phyloP scores from a whole-genome alignment of 2,329 filamentous ascomycete genomes.

The Colletotrichum falcatum region DNA sequence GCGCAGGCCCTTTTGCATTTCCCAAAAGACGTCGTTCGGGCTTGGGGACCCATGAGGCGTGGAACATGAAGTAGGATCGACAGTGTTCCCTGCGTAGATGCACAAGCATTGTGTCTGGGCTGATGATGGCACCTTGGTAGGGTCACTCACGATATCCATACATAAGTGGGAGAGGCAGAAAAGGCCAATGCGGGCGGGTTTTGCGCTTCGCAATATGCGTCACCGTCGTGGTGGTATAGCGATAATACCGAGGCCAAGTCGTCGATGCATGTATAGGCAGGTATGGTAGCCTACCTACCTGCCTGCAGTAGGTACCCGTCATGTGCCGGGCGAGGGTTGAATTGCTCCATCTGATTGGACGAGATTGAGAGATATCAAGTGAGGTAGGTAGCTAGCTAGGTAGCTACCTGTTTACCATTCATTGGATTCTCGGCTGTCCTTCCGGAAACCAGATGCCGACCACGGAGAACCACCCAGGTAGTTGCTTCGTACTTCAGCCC shows the following conservation, averaged over 20 bases:
- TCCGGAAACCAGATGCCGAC: not conserved
- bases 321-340: slow-evolving; percentile 24
- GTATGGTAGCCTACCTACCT: slow-evolving; percentile 10
- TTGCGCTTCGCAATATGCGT: not conserved
- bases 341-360: slow-evolving; percentile 8
- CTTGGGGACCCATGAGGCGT: not conserved
- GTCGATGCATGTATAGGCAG: slow-evolving; percentile 7
- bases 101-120: not conserved
- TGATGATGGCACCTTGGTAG: not conserved
- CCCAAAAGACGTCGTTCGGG: not conserved
- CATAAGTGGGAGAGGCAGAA: not conserved
- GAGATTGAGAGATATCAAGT: not conserved
- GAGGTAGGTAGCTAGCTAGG: too few relatives aligned
- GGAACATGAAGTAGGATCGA: not conserved
- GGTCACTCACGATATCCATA: too few relatives aligned
- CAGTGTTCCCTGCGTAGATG: not conserved
- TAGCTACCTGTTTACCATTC: too few relatives aligned
- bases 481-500: not conserved
- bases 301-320: slow-evolving; percentile 29
- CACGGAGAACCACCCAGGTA: too few relatives aligned
- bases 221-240: not conserved
- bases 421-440: not conserved
- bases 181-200: not conserved
- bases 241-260: not conserved
- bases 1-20: not conserved